Conservation (phyloP, 2,329 filamentous ascomycete genomes). For the Pseudocercospora musae region DNA sequence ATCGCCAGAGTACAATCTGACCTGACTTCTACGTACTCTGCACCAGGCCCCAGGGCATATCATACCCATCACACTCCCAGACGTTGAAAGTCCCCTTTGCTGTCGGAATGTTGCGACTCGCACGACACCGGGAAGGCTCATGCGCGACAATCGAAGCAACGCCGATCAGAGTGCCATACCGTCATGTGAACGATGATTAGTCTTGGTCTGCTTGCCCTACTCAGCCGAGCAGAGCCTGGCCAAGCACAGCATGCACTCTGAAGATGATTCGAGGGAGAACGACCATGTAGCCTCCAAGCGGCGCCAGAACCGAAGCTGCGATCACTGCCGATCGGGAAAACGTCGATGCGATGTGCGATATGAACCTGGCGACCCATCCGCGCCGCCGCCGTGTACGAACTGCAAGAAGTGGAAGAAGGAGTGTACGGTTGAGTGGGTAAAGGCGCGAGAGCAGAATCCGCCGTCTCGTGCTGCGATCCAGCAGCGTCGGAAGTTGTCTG, state of each 20-base stretch:
- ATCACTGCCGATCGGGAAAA: conserved; percentile 16
- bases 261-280: conserved; percentile 5
- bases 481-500: conserved; percentile 3
- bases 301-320: conserved; percentile 17
- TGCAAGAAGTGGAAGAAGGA: conserved; percentile 16
- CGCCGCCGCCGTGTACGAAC: conserved; percentile 12
- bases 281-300: conserved; percentile 4
- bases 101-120: background rate
- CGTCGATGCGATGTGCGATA: conserved; percentile 13
- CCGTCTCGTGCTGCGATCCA: background rate
- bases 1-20: background rate
- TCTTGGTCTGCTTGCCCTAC: background rate
- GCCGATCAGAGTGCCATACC: background rate
- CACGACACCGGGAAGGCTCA: background rate
- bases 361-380: conserved; percentile 3
- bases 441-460: conserved; percentile 5
- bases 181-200: background rate
- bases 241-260: conserved; percentile 3
- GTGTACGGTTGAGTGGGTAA: conserved; percentile 16
- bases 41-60: no score
- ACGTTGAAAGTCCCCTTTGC: background rate
- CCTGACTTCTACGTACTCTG: background rate
- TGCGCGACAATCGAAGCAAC: background rate
- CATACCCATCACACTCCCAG: background rate
- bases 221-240: background rate